A percentile compares a stretch with the other conserved stretches of the same genome.
Evolutionary conservation across 139 green algal species (phyloP).

Genomic region (Coelastrella sp.): DNA sequence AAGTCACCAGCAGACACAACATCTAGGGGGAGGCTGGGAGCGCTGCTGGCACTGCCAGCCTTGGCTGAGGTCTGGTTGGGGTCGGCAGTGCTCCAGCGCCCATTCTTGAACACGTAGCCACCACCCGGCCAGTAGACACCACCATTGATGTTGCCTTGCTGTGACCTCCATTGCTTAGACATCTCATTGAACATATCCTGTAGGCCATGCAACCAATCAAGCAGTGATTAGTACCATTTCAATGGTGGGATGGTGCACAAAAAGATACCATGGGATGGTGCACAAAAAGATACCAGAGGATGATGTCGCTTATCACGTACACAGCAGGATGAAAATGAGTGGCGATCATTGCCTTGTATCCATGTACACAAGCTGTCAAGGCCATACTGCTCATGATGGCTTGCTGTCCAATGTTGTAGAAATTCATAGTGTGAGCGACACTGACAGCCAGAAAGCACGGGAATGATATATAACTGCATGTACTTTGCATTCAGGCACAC

Average conservation of each 20-base stretch:
- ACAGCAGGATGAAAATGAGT: too few relatives aligned
- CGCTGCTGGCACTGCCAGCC: neutral
- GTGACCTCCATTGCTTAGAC: constrained; percentile 19
- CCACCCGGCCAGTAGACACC: constrained; percentile 36
- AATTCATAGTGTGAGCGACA: too few relatives aligned
- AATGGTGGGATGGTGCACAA: too few relatives aligned
- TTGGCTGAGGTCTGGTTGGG: neutral
- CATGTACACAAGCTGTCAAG: too few relatives aligned
- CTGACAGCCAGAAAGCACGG: too few relatives aligned
- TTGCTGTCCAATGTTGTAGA: too few relatives aligned
- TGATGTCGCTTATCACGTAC: too few relatives aligned
- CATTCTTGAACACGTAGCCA: neutral
- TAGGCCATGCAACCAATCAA: neutral
- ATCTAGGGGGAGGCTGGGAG: constrained; percentile 13
- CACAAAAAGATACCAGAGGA: too few relatives aligned
- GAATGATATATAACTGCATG: neutral
- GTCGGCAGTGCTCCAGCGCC: neutral
- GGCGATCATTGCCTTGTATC: too few relatives aligned
- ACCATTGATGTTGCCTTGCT: neutral
- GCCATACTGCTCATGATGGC: too few relatives aligned
- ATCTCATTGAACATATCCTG: constrained; percentile 33
- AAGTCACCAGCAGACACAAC: constrained; percentile 12
- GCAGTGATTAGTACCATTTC: neutral
- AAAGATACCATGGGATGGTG: too few relatives aligned
- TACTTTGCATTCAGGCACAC: constrained; percentile 8